Evolutionary conservation across 1,284 basidiomycete genomes (phyloP), one percentile per base, ranked within the genome.

Genomic region (Lignosus rhinocerotis): DNA sequence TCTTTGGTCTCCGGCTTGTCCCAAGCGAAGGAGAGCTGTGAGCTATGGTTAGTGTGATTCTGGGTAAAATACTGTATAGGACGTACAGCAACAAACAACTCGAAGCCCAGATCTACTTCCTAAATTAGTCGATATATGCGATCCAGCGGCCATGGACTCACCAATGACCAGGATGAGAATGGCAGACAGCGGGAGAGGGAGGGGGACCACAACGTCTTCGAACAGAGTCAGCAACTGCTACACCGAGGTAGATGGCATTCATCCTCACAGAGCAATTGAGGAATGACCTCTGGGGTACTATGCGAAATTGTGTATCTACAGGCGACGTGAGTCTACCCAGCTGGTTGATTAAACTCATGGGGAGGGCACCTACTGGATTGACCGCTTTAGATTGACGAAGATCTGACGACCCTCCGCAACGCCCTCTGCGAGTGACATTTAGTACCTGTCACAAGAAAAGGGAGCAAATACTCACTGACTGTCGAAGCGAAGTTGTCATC

Each of bases 401-500:
- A 88, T 87, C 62, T 85, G 83, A 38, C 86, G 82, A 41, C 86
- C 86, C 71, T 87, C 85, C 1, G 82, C 79, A 30, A 88, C 85
- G 63, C 86, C 86, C 77, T 86, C 82, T 84, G 64, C 25, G 53
- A 56, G 21, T 32, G 34, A 14, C 14, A 3, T 6, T 44, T 41
- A 55, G 14, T 25, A 11, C 17, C 19, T 12, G 16, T 12, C 17
- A 25, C 6, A 21, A 11, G n/a, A 16, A 14, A 53, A 21, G n/a
- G 2, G 31, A 46, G 38, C 12, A 43, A 25, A n/a, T 6, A 83
- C 82, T 80, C 59, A 84, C 82, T 86, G 59, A 88, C 85, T 49
- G 84, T 86, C 2, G 85, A 87, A 9, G 86, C 85, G 62, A 87
- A 87, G 64, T 87, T 87, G 67, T 87, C 85, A 62, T 86, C 85